Evolutionary conservation across 2,329 filamentous ascomycete genomes (phyloP), one percentile per base, ranked within the genome.

Genomic region (Furcasterigmium sp.): DNA sequence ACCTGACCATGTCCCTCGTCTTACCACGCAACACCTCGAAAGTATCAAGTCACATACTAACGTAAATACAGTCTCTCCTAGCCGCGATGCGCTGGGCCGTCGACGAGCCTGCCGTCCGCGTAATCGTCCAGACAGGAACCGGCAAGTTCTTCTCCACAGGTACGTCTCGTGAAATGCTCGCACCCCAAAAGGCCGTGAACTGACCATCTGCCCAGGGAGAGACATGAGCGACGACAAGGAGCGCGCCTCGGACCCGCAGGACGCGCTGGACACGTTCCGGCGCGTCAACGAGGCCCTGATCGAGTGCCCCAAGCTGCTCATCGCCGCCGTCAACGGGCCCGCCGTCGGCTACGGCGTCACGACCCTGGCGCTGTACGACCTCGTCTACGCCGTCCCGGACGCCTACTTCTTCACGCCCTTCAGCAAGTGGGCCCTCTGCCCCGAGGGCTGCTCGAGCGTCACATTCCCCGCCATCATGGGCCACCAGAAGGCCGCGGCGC

Each of bases 71-170:
- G 41, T 43, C 41, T 13, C 25, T 28, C 14, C 23, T 43, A 13
- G 20, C 28, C 7, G 28, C 41, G 8, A 28, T 43, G 35, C 36
- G 20, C 37, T 43, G 41, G 41, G 41, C 41, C 5, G 26, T 37
- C 5, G 35, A 20, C 8, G 29, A 38, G 14, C 41, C 41, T 13
- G 34, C 20, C 21, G 26, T 43, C 15, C 20, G 29, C 6, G 41
- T 43, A 13, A 43, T 43, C 15, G 41, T 43, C 6, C 41, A 43
- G 21, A 43, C 41, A 13, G 41, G 41, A 21, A 37, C 23, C 9
- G 41, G 41, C n/a, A 43, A 43, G 34, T 43, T 43, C 41, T 43
- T 43, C 41, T 37, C 41, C 5, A 43, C 41, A 28, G 41, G 36
- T 23, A n/a, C 6, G 3, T 25, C 11, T 28, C 15, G n/a, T 17